Evolutionary conservation across 768 basidiomycete genomes (phyloP), one percentile per base, ranked within the genome.

Genomic region (Lactifluus hygrophoroides): DNA sequence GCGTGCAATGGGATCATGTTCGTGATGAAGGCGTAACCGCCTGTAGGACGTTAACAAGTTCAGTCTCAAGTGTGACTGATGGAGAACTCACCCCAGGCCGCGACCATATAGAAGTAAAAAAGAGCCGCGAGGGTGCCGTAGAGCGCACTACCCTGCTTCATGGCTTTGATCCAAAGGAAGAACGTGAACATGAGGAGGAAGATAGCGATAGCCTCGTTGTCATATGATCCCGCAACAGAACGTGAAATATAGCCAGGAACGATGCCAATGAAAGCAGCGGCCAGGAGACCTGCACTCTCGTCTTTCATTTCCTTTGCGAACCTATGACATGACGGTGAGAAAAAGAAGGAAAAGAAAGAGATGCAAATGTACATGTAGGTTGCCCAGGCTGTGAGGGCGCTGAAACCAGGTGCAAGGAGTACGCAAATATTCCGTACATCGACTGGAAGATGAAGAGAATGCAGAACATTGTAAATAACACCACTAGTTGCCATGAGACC

Each of bases 61-160:
- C 6, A 11, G 16, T 27, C 21, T 43, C 19, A 19, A 38, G 19
- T 16, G 16, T 32, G 19, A 9, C 51, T 37, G 19, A 27, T 30
- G 11, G 30, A 40, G 27, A 4, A 73, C 81, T 58, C 66, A 88
- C 95, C 96, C 96, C 96, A 99, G 30, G 96, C 96, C 52, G 96
- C 95, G n/a, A 99, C 96, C 96, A 99, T 99, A 80, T 98, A 99
- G 66, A 97, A 98, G 75, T 99, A 99, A 75, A 98, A 98, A 3
- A 98, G 74, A 17, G 94, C 96, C 45, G 96, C 86, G 40, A 90
- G 67, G 25, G 90, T 90, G 21, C 93, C 95, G 65, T 83, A 96
- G 60, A 95, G 81, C 1, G 92, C 94, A 60, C 92, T 95, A 43
- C 96, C 96, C 46, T 83, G 80, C 73, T 97, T 97, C 54, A 98